Base-by-base conservation (phyloP, 495 filamentous ascomycete genomes). In the Neurospora cerealis region DNA sequence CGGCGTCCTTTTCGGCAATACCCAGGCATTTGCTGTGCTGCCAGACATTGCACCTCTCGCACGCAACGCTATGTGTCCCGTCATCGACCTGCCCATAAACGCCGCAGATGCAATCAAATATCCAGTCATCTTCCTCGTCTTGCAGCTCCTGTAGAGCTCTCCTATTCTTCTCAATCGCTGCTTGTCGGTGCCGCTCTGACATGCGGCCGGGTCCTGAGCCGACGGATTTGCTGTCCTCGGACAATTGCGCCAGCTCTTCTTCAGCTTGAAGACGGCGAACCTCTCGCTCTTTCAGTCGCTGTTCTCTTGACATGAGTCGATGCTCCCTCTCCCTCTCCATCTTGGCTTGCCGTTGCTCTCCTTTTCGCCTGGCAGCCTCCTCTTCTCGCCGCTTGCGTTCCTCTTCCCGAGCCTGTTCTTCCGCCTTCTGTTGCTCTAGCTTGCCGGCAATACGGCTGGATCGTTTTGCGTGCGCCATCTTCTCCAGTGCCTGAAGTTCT, bases 21-120 rank as follows among this genome's bases (percentile, higher is more conserved):
- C 90, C 92, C 70, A 97, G 89, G 78, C 96, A 99, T 69, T 90
- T 91, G 84, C 92, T 95, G 77, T 98, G 96, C 79, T 98, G 95
- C 96, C 96, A 99, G 24, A 97, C 90, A 79, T 92, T 96, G 86
- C 96, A 99, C 69, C 87, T 91, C 78, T 98, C 96, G 80, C 96
- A 99, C n/a, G 94, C 91, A 73, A 99, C 89, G 79, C 93, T 97
- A 80, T 97, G 93, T 2, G 92, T 91, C 69, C 96, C 96, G 77
- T 98, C 96, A 76, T 98, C 95, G 42, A 97, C 91, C 77, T 96
- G 90, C 48, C 96, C 95, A 81, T 97, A 90, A 37, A 92, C 88
- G 36, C 94, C 94, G 81, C 96, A 99, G 17, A 91, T 87, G 81
- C 96, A 99, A 78, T 98, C 96, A 79, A 99, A 98, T 39, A 93